A percentile compares a stretch with the other conserved stretches of the same genome.
These are phyloP conservation scores for Solanum tarapatanum DNA, from an alignment of 257 asterid genomes.

Conservation along the genomic window DNA sequence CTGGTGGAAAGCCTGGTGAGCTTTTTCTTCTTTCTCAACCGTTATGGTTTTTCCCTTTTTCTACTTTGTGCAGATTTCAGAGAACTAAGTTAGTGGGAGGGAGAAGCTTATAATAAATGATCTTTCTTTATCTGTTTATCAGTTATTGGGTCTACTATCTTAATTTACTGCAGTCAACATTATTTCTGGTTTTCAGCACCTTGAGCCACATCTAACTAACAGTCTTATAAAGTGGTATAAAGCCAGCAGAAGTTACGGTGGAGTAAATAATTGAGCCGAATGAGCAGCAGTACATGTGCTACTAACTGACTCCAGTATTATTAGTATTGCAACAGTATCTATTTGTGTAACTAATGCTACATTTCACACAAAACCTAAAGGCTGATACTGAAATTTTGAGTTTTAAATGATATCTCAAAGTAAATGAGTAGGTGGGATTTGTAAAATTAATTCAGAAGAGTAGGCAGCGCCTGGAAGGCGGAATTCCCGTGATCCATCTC, in stretches of 20 bases:
- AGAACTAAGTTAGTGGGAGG: neutral
- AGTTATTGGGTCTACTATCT: neutral
- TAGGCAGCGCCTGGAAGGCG: neutral
- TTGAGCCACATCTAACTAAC: neutral
- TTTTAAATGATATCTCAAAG: neutral
- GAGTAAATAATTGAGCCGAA: neutral
- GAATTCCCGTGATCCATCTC: neutral
- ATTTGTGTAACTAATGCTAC: neutral
- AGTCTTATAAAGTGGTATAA: neutral
- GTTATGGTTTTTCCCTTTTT: neutral
- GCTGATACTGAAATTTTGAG: neutral
- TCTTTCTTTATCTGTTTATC: neutral
- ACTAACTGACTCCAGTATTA: neutral
- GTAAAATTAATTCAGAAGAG: neutral
- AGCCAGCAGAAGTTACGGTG: neutral
- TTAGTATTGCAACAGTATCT: neutral
- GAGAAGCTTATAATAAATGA: neutral
- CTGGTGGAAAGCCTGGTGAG: slow-evolving; percentile 95
- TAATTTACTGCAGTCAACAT: neutral
- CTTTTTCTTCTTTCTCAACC: neutral
- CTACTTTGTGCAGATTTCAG: neutral
- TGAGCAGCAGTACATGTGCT: neutral
- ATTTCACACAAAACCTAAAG: neutral
- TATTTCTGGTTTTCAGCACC: neutral
- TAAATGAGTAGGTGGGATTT: neutral